Evolutionary conservation across 331 rosid species (phyloP).

Genomic region (Quercus tomentella): DNA sequence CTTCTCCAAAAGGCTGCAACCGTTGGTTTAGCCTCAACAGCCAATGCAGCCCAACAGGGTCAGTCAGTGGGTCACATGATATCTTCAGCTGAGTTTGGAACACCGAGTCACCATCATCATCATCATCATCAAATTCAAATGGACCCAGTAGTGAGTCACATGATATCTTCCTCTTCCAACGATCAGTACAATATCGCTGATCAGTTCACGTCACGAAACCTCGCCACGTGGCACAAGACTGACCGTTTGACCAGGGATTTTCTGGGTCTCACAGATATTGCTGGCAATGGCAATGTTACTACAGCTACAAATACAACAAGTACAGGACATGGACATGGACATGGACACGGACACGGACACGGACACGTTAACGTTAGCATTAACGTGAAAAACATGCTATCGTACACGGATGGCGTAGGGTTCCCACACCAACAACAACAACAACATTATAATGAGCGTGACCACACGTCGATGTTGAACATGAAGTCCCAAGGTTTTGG

Average conservation of each 20-base stretch:
- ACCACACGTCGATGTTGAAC: constrained; percentile 29
- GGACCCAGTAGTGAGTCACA: constrained; percentile 20
- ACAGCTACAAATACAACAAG: no score
- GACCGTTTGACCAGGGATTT: constrained; percentile 80
- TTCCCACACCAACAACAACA: constrained; percentile 17
- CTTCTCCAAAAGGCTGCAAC: constrained; percentile 92
- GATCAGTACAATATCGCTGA: constrained; percentile 30
- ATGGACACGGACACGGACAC: constrained; percentile 1
- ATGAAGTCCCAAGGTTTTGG: constrained; percentile 55
- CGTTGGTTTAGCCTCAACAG: constrained; percentile 34
- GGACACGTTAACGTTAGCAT: constrained; percentile 30
- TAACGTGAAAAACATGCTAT: constrained; percentile 52
- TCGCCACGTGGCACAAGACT: constrained; percentile 42
- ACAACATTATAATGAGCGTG: constrained; percentile 16
- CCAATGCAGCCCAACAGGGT: constrained; percentile 28
- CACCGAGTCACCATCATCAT: neutral
- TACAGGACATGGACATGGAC: neutral
- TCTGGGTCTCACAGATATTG: constrained; percentile 62
- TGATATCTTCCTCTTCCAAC: neutral
- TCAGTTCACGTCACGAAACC: constrained; percentile 18
- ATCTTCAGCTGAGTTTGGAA: constrained; percentile 34
- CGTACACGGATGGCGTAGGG: constrained; percentile 51
- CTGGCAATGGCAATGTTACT: neutral
- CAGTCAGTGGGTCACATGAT: constrained; percentile 40
- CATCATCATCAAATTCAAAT: constrained; percentile 14